Percentiles rank a stretch among this genome's conserved stretches.
Conservation (phyloP, 2,329 filamentous ascomycete genomes). For the Penicillium verrucosum region DNA sequence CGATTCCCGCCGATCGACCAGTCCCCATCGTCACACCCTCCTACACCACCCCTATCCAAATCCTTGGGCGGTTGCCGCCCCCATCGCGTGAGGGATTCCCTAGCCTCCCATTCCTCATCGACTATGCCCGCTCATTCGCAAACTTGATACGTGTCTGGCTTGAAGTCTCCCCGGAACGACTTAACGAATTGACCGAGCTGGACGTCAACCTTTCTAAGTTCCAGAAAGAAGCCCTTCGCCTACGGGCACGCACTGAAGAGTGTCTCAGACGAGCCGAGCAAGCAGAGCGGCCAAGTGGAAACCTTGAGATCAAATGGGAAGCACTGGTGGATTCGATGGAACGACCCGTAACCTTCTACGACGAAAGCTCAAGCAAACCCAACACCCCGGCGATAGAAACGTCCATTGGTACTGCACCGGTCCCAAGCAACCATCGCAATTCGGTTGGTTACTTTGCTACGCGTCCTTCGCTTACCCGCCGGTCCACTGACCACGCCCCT, state of each 20-base stretch:
- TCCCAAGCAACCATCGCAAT: slow-evolving; percentile 37
- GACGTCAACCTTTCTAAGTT: slow-evolving; percentile 42
- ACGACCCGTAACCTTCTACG: slow-evolving; percentile 41
- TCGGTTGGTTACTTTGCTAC: slow-evolving; percentile 42
- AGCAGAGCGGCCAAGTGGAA: slow-evolving; percentile 47
- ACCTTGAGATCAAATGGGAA: slow-evolving; percentile 49
- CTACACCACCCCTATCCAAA: slow-evolving; percentile 89
- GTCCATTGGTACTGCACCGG: slow-evolving; percentile 27
- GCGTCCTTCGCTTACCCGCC: slow-evolving; percentile 38
- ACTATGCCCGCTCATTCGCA: slow-evolving; percentile 81
- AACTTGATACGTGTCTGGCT: slow-evolving; percentile 66
- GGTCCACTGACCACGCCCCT: slow-evolving; percentile 37
- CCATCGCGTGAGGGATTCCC: slow-evolving; percentile 88
- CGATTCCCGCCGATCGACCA: slow-evolving; percentile 70
- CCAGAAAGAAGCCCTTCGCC: slow-evolving; percentile 42
- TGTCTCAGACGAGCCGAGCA: slow-evolving; percentile 47
- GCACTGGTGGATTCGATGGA: slow-evolving; percentile 50
- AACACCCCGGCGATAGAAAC: slow-evolving; percentile 38
- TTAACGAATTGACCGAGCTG: slow-evolving; percentile 39
- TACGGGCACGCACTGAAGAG: slow-evolving; percentile 45
- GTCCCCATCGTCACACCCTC: slow-evolving; percentile 68
- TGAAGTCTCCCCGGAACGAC: slow-evolving; percentile 38
- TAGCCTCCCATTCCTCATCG: slow-evolving; percentile 86
- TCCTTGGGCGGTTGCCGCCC: slow-evolving; percentile 75
- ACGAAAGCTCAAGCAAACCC: slow-evolving; percentile 40